phyloP scores from a whole-genome alignment of 257 asterid species.

The Nicotiana otophora region DNA sequence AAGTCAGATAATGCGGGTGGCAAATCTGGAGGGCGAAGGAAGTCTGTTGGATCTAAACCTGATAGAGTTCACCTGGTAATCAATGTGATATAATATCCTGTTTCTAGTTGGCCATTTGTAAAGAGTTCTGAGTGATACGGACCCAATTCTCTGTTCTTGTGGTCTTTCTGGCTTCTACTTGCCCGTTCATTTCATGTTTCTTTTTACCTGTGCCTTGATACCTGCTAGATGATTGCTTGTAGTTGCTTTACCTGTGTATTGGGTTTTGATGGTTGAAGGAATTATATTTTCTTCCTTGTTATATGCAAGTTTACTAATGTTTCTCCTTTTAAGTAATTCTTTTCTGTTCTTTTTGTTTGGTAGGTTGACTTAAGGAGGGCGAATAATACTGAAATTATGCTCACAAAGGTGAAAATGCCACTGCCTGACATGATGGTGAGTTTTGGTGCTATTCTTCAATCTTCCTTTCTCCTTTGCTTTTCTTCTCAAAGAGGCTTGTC shows the following conservation, averaged over 20 bases:
- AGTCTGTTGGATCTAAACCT: slow-evolving; percentile 88
- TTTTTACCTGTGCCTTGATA: slow-evolving; percentile 1
- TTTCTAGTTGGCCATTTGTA: neutral
- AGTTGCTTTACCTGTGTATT: neutral
- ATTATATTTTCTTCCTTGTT: neutral
- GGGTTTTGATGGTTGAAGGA: neutral
- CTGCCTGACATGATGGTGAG: slow-evolving; percentile 99
- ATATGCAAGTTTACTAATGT: neutral
- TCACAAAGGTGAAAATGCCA: slow-evolving; percentile 99
- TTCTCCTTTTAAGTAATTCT: neutral
- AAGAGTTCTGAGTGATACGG: neutral
- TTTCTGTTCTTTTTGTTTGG: slow-evolving; percentile 16
- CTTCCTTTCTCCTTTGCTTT: neutral
- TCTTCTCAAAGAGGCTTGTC: neutral
- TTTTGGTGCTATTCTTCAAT: neutral
- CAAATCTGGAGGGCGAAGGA: slow-evolving; percentile 77
- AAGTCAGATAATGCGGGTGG: slow-evolving; percentile 65
- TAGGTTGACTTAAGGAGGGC: slow-evolving; percentile 98
- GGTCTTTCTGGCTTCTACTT: neutral
- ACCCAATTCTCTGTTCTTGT: neutral
- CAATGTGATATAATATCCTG: slow-evolving; percentile 12
- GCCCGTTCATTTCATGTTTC: neutral
- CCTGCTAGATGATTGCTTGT: neutral
- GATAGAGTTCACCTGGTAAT: slow-evolving; percentile 85
- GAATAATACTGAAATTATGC: slow-evolving; percentile 98